Conservation (phyloP, 352 stramenopile genomes). For the Phytophthora nicotianae region DNA sequence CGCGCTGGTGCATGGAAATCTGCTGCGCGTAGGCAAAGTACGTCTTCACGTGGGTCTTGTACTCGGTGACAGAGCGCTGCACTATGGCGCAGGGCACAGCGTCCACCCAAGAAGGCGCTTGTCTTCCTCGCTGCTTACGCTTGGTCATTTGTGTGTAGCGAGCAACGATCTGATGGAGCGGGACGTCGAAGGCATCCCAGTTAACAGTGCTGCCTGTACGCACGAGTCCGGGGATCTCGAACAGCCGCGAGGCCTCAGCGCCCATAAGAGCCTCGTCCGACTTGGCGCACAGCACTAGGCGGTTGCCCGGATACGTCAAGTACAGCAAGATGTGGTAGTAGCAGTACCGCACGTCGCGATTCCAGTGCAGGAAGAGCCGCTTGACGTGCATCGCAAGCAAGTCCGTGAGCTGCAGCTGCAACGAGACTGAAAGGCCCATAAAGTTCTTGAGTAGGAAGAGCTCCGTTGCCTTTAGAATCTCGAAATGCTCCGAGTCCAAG, state of each 20-base stretch:
- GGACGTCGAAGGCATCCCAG: conserved; percentile 70
- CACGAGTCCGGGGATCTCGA: conserved; percentile 75
- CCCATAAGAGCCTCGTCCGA: conserved; percentile 81
- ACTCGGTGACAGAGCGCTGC: conserved; percentile 67
- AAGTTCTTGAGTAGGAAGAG: conserved; percentile 79
- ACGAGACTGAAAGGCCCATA: conserved; percentile 45
- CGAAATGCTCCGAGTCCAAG: conserved; percentile 73
- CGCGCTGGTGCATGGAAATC: conserved; percentile 69
- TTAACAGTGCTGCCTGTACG: conserved; percentile 35
- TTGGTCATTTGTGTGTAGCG: conserved; percentile 57
- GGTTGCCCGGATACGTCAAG: conserved; percentile 80
- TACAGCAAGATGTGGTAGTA: conserved; percentile 85
- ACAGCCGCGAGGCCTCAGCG: conserved; percentile 57
- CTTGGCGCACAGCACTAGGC: conserved; percentile 67
- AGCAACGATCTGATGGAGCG: conserved; percentile 58
- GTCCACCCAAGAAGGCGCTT: conserved; percentile 49
- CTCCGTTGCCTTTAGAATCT: conserved; percentile 69
- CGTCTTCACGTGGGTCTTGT: conserved; percentile 67
- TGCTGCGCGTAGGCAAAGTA: conserved; percentile 65
- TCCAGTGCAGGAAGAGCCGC: conserved; percentile 82
- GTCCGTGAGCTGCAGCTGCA: conserved; percentile 58
- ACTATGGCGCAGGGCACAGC: conserved; percentile 43
- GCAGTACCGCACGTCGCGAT: conserved; percentile 84
- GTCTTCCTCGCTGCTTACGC: conserved; percentile 15
- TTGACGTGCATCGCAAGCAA: conserved; percentile 60